phyloP scores from a whole-genome alignment of 352 stramenopile genomes.

The Achlya hypogyna region DNA sequence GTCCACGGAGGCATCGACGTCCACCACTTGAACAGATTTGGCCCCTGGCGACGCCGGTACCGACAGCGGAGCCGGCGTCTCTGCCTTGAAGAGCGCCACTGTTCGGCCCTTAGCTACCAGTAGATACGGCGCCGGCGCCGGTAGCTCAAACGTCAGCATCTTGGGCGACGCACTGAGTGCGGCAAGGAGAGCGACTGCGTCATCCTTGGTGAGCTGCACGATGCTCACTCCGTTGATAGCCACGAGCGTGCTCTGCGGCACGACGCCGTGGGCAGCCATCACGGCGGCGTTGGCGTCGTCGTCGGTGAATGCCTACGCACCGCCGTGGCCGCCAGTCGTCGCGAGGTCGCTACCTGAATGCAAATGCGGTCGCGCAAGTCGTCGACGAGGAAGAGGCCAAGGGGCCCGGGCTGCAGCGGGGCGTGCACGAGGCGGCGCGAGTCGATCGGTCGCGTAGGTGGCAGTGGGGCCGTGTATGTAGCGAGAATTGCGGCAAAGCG shows the following conservation, averaged over 20 bases:
- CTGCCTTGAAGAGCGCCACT: not conserved
- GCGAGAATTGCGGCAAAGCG: not conserved
- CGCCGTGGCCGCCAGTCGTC: not conserved
- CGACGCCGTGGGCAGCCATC: constrained; percentile 29
- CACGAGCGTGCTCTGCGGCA: constrained; percentile 32
- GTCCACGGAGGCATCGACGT: constrained; percentile 3
- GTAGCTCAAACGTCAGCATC: constrained; percentile 33
- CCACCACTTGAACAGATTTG: not conserved
- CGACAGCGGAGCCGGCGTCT: not conserved
- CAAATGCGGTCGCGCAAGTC: constrained; percentile 46
- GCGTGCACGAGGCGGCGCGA: constrained; percentile 31
- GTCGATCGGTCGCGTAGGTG: constrained; percentile 19
- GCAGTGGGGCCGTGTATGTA: not conserved
- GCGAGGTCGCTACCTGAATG: constrained; percentile 24
- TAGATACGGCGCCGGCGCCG: not conserved
- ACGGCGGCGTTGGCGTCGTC: constrained; percentile 35
- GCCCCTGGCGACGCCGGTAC: not conserved
- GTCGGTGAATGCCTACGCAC: constrained; percentile 30
- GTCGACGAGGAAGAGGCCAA: constrained; percentile 51
- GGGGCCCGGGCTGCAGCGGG: constrained; percentile 31
- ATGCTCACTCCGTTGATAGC: constrained; percentile 53
- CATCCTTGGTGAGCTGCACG: constrained; percentile 26
- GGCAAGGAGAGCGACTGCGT: constrained; percentile 41
- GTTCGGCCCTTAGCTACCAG: constrained; percentile 2
- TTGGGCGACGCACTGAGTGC: constrained; percentile 46